These are phyloP conservation scores for Pythium biforme DNA, from an alignment of 352 stramenopile genomes.

Conservation along the genomic window DNA sequence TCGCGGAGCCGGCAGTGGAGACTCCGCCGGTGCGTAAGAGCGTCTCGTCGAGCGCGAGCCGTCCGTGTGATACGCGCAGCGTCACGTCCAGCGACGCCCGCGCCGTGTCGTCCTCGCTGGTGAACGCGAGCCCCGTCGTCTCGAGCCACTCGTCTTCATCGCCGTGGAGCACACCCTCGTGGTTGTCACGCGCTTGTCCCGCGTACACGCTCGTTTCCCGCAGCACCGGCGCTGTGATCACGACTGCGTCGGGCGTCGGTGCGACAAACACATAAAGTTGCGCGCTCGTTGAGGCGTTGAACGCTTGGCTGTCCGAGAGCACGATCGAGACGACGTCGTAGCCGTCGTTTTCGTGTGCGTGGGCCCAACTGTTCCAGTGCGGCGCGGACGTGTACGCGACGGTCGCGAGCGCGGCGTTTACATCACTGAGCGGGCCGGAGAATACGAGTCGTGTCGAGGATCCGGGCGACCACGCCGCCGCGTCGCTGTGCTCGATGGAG, in stretches of 20 bases:
- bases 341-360: conserved; percentile 28
- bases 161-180: conserved; percentile 32
- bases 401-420: conserved; percentile 46
- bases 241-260: conserved; percentile 23
- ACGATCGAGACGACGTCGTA: conserved; percentile 50
- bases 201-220: conserved; percentile 30
- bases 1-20: conserved; percentile 4
- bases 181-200: conserved; percentile 1
- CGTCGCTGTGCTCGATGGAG: neutral
- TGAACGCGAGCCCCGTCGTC: conserved; percentile 35
- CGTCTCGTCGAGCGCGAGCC: conserved; percentile 11
- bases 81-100: conserved; percentile 32
- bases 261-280: conserved; percentile 21
- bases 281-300: conserved; percentile 15
- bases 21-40: neutral
- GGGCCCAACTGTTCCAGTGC: conserved; percentile 67
- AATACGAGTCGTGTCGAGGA: conserved; percentile 22
- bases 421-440: conserved; percentile 32
- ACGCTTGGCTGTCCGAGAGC: conserved; percentile 31
- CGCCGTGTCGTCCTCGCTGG: conserved; percentile 45
- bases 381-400: conserved; percentile 52
- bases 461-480: neutral
- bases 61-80: conserved; percentile 31
- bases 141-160: conserved; percentile 49
- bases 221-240: conserved; percentile 20